Base-by-base conservation (phyloP, 2,329 filamentous ascomycete species). In the Phialocephala sp. region DNA sequence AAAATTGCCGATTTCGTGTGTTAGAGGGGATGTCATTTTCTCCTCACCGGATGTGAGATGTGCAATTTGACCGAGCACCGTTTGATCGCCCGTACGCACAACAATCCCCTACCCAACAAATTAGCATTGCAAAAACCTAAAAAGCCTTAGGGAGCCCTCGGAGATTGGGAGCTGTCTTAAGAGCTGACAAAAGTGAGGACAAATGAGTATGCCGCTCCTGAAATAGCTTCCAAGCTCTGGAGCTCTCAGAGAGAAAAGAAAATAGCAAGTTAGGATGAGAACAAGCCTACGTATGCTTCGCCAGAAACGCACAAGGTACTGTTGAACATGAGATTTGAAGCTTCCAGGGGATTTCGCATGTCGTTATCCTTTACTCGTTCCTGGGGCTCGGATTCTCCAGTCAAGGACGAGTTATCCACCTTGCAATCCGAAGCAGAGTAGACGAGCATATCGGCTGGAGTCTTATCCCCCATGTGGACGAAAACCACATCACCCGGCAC, bases 51-150 rank as follows among this genome's bases (percentile, higher is more conserved):
- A 62, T 92, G 82, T 80, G 79, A 11, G 78, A 70, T 70, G 89
- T 82, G 91, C 90, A 72, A 93, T 93, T 74, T 88, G 88, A 71
- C 91, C 91, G 61, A 93, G 88, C 76, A 92, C 89, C 35, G 91
- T 93, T 65, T 83, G 77, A 89, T 92, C 91, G 55, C 86, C 90
- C 27, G 87, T 91, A 39, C 86, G 84, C 62, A 89, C 84, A 59
- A 91, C 89, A 61, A 92, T 85, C 64, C 89, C 90, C 27, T 32
- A 32, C 3, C 27, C 27, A 32, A 32, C 27, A 32, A 32, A 32
- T 32, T 32, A 32, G 27, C 6, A 32, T 32, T 32, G 27, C 3
- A 32, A 32, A 32, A 3, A 3, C 27, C 27, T 32, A 32, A 32
- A 32, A 32, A 3, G 27, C 6, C 27, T 6, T 32, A 32, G 27